Percentiles rank a stretch among this genome's conserved stretches.
phyloP scores from a whole-genome alignment of 371 early-diverging fungal genomes.

The Mucor lusitanicus region DNA sequence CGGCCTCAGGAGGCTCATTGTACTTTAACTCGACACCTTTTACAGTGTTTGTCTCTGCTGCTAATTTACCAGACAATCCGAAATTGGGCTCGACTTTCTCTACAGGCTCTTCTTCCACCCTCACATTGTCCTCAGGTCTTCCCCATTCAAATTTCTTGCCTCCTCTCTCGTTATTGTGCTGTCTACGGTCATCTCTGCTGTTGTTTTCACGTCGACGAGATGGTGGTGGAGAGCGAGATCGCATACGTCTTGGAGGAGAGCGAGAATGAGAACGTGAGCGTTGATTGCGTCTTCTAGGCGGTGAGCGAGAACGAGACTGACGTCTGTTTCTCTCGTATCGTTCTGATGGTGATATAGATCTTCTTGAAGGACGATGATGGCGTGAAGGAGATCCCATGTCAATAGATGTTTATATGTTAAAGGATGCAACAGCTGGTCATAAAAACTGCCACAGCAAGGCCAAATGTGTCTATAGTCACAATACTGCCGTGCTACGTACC shows the following conservation, averaged over 20 bases:
- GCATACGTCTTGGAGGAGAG: constrained; percentile 3
- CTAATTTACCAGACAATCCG: constrained; percentile 82
- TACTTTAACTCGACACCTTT: constrained; percentile 89
- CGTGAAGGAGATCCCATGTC: constrained; percentile 16
- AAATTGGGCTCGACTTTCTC: constrained; percentile 77
- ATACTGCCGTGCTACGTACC: not conserved
- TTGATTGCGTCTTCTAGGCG: constrained; percentile 3
- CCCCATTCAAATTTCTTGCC: constrained; percentile 38
- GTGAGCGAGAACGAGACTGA: constrained; percentile 6
- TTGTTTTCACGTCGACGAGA: constrained; percentile 14
- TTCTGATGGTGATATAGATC: constrained; percentile 12
- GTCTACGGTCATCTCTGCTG: not conserved
- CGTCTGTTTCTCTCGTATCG: constrained; percentile 2
- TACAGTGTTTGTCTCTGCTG: constrained; percentile 80
- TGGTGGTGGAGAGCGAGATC: constrained; percentile 25
- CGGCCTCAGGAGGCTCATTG: constrained; percentile 88
- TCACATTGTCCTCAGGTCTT: constrained; percentile 30
- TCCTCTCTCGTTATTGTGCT: not conserved
- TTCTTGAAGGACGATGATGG: not conserved
- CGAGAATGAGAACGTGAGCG: constrained; percentile 8
- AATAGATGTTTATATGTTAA: not conserved
- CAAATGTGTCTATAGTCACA: not conserved
- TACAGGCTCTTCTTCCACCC: constrained; percentile 43
- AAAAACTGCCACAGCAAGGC: not conserved
- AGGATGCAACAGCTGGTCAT: not conserved